These are phyloP conservation scores for Colletotrichum karsti DNA, from an alignment of 2,329 filamentous ascomycete genomes.

Conservation along the genomic window DNA sequence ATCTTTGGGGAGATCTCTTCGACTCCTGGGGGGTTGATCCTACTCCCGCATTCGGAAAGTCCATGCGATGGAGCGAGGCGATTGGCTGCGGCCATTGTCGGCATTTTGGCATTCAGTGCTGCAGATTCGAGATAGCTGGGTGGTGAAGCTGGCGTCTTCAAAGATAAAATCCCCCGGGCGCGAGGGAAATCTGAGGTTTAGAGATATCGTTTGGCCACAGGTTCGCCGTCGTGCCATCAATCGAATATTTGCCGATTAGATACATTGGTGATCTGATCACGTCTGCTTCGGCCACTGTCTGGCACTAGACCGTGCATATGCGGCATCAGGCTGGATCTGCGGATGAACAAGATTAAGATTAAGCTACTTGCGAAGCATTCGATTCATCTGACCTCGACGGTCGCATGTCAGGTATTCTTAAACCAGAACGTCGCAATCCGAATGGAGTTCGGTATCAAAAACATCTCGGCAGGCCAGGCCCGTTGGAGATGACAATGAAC, in stretches of 20 bases:
- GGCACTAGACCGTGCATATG: neutral
- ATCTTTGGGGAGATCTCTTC: neutral
- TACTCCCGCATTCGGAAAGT: constrained; percentile 9
- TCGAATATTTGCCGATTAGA: neutral
- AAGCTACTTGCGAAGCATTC: neutral
- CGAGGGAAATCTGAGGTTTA: no score
- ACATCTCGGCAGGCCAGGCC: neutral
- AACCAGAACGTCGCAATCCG: neutral
- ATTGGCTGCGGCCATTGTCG: constrained; percentile 9
- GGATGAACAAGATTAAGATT: neutral
- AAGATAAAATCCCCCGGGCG: neutral
- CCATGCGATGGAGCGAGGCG: constrained; percentile 4
- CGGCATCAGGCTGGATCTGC: neutral
- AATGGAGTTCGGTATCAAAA: neutral
- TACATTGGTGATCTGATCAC: neutral
- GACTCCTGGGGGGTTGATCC: neutral
- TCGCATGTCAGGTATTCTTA: neutral
- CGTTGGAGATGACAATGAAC: neutral
- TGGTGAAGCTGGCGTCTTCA: neutral
- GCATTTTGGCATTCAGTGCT: neutral
- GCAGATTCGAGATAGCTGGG: neutral
- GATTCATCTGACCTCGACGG: neutral
- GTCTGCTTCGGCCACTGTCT: neutral
- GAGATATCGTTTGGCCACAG: no score
- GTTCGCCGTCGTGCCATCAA: no score